Evolutionary conservation across 1,284 basidiomycete species (phyloP).

Genomic region (Athelia psychrophila): DNA sequence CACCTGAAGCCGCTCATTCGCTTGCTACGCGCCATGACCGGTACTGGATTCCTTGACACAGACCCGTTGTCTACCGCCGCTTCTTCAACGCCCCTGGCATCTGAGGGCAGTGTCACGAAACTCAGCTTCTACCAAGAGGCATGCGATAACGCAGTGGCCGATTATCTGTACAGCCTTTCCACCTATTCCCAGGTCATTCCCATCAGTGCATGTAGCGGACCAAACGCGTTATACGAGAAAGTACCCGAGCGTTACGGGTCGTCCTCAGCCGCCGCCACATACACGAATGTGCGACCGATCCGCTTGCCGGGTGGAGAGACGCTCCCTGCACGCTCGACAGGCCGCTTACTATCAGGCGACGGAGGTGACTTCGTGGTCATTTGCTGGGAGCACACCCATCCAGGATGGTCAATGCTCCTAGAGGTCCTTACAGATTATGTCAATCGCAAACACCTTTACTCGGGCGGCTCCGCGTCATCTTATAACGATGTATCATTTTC

Average conservation of each 20-base stretch:
- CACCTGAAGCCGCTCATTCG: conserved; percentile 69
- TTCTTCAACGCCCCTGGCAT: conserved; percentile 24
- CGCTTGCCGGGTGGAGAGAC: conserved; percentile 73
- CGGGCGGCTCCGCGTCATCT: conserved; percentile 33
- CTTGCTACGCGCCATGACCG: conserved; percentile 76
- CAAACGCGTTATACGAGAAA: conserved; percentile 68
- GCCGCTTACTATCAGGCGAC: conserved; percentile 71
- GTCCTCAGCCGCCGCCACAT: conserved; percentile 53
- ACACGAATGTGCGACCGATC: conserved; percentile 65
- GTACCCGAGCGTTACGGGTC: conserved; percentile 58
- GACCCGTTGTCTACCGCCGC: conserved; percentile 58
- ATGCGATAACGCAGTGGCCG: conserved; percentile 67
- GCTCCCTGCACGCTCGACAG: conserved; percentile 64
- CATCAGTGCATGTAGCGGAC: conserved; percentile 50
- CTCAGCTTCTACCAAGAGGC: conserved; percentile 40
- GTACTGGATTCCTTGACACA: conserved; percentile 65
- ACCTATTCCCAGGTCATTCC: conserved; percentile 78
- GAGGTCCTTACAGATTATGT: conserved; percentile 78
- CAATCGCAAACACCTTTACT: conserved; percentile 46
- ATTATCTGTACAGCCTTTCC: conserved; percentile 70
- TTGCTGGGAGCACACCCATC: conserved; percentile 78
- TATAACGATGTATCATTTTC: conserved; percentile 53
- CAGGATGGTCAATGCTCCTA: conserved; percentile 79
- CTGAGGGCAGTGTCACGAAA: conserved; percentile 27
- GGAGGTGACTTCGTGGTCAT: conserved; percentile 71